A percentile compares a stretch with the other conserved stretches of the same genome.
Evolutionary conservation across 2,329 filamentous ascomycete species (phyloP).

Genomic region (Phaeomoniella chlamydospora): DNA sequence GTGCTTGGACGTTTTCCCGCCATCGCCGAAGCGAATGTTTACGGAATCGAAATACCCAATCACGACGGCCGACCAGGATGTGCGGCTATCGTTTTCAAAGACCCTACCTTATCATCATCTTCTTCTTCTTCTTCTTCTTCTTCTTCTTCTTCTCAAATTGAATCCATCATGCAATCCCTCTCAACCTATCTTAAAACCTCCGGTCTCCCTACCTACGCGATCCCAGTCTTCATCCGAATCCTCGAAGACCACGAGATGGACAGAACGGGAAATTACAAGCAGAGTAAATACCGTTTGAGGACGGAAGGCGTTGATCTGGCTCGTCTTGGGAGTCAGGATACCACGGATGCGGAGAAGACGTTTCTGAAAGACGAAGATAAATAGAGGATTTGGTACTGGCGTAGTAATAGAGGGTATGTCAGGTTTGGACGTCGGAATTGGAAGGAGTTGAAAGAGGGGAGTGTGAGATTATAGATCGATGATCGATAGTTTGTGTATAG

Average conservation of each 20-base stretch:
- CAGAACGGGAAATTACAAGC: slow-evolving; percentile 75
- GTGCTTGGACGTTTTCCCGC: slow-evolving; percentile 45
- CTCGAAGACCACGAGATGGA: slow-evolving; percentile 46
- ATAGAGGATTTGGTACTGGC: too few species aligned
- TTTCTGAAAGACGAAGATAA: too few species aligned
- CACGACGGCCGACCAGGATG: slow-evolving; percentile 51
- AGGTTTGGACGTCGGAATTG: too few species aligned
- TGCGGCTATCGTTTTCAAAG: slow-evolving; percentile 23
- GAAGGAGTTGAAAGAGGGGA: too few species aligned
- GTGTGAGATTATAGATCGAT: too few species aligned
- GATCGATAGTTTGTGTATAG: too few species aligned
- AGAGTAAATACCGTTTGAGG: slow-evolving; percentile 65
- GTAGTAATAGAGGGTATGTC: too few species aligned
- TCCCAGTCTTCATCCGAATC: slow-evolving; percentile 63
- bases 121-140: not conserved
- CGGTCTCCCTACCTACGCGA: slow-evolving; percentile 58
- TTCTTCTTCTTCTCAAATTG: not conserved
- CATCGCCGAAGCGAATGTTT: slow-evolving; percentile 41
- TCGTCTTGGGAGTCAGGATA: too few species aligned
- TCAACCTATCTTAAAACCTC: slow-evolving; percentile 37
- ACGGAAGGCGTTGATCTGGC: slow-evolving; percentile 59
- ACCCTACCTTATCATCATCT: not conserved
- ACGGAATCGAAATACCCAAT: slow-evolving; percentile 49
- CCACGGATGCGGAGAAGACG: too few species aligned
- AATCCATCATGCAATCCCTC: too few species aligned